A percentile compares a stretch with the other conserved stretches of the same genome.
Evolutionary conservation across 495 filamentous ascomycete genomes (phyloP).

Genomic region (Lasiosphaeria hispida): DNA sequence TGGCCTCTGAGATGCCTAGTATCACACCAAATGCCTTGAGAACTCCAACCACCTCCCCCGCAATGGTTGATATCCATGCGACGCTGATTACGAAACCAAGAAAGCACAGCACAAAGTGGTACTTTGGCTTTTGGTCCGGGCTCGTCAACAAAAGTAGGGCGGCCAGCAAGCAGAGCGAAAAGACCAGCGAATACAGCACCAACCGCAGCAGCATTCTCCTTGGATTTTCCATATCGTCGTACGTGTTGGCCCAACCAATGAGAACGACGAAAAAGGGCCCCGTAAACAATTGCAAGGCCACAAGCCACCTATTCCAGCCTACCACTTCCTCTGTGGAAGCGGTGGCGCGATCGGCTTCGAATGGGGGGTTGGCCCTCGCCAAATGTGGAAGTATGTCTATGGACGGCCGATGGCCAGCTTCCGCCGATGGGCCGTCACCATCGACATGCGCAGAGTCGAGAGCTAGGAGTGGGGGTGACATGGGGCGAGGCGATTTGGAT

Average conservation of each 20-base stretch:
- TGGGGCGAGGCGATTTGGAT: constrained; percentile 15
- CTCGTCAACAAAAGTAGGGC: constrained; percentile 63
- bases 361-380: constrained; percentile 25
- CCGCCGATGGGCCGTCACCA: background rate
- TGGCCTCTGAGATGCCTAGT: constrained; percentile 88
- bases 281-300: constrained; percentile 79
- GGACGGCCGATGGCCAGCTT: background rate
- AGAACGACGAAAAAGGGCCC: constrained; percentile 81
- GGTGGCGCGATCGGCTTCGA: constrained; percentile 25
- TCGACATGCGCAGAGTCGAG: background rate
- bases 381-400: constrained; percentile 4
- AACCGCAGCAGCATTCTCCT: constrained; percentile 52
- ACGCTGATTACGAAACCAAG: constrained; percentile 89
- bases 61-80: constrained; percentile 94
- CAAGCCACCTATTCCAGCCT: constrained; percentile 89
- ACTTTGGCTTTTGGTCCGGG: constrained; percentile 55
- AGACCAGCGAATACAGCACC: constrained; percentile 65
- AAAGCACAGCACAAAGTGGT: constrained; percentile 76
- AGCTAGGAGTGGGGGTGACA: constrained; percentile 16
- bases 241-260: constrained; percentile 70
- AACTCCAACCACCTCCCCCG: constrained; percentile 92
- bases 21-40: constrained; percentile 94
- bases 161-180: constrained; percentile 62
- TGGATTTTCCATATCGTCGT: constrained; percentile 46
- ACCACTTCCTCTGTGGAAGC: constrained; percentile 33